Conservation (phyloP, 2,329 filamentous ascomycete genomes). For the Mycosphaerella sp. region DNA sequence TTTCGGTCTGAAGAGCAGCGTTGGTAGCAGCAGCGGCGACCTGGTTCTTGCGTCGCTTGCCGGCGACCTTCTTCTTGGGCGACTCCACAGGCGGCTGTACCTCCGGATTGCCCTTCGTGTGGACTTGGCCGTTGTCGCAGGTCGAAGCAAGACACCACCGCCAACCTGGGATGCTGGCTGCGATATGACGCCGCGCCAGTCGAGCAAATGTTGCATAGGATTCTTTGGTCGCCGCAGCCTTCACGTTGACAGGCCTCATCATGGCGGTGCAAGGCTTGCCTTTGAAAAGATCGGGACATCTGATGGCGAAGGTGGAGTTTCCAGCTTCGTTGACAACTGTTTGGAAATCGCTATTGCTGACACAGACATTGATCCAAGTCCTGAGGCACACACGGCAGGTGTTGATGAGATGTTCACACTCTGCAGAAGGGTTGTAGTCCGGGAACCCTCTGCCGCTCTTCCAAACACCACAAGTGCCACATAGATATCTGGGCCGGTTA, state of each 20-base stretch:
- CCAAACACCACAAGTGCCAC: neutral
- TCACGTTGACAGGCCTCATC: constrained; percentile 43
- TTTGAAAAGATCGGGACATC: constrained; percentile 40
- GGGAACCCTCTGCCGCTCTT: neutral
- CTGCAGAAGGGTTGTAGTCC: neutral
- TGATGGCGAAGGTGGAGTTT: constrained; percentile 41
- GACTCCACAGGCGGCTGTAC: neutral
- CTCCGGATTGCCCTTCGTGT: constrained; percentile 20
- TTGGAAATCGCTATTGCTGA: constrained; percentile 17
- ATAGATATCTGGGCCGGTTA: neutral
- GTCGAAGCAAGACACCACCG: constrained; percentile 47
- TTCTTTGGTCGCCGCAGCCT: constrained; percentile 40
- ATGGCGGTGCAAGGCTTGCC: constrained; percentile 36
- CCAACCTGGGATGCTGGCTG: constrained; percentile 37
- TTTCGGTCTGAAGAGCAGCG: neutral
- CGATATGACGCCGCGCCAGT: constrained; percentile 24
- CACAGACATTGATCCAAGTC: constrained; percentile 34
- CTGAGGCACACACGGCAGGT: constrained; percentile 36
- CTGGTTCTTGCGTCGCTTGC: neutral
- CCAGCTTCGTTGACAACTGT: constrained; percentile 8
- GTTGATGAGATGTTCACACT: constrained; percentile 31
- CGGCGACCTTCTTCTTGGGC: neutral
- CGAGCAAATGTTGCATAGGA: constrained; percentile 37
- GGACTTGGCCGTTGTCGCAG: constrained; percentile 49
- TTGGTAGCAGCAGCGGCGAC: neutral